phyloP scores from a whole-genome alignment of 192 early-diverging fungal species.

The Lunasporangiospora selenospora region DNA sequence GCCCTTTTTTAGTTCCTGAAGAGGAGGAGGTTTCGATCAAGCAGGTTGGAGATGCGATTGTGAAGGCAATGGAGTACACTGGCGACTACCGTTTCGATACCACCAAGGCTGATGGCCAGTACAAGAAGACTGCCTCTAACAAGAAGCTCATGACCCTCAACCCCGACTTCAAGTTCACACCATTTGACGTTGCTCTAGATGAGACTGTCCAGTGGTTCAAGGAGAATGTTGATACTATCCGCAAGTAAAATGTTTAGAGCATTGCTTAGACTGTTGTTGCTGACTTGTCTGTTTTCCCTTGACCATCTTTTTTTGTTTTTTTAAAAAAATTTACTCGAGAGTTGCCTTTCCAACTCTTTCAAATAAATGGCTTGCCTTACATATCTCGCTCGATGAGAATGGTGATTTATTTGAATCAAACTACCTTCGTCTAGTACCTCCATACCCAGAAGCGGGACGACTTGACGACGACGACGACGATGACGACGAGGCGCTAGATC shows the following conservation, averaged over 20 bases:
- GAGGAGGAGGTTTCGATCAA: constrained; percentile 81
- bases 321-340: neutral
- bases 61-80: constrained; percentile 68
- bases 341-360: neutral
- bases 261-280: no score
- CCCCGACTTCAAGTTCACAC: constrained; percentile 82
- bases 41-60: constrained; percentile 79
- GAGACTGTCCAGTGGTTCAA: constrained; percentile 80
- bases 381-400: no score
- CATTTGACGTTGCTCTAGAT: constrained; percentile 71
- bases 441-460: constrained; percentile 34
- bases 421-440: constrained; percentile 40
- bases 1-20: constrained; percentile 65
- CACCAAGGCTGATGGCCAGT: constrained; percentile 78
- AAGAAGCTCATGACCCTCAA: constrained; percentile 71
- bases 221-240: constrained; percentile 67
- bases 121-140: constrained; percentile 88
- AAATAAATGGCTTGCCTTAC: neutral
- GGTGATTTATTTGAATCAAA: neutral
- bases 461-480: constrained; percentile 17
- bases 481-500: constrained; percentile 1
- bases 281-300: constrained; percentile 9
- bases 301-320: neutral
- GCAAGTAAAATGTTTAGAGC: no score
- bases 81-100: constrained; percentile 76